phyloP scores from a whole-genome alignment of 176 grass and related monocot genomes.

The Oryza australiensis region DNA sequence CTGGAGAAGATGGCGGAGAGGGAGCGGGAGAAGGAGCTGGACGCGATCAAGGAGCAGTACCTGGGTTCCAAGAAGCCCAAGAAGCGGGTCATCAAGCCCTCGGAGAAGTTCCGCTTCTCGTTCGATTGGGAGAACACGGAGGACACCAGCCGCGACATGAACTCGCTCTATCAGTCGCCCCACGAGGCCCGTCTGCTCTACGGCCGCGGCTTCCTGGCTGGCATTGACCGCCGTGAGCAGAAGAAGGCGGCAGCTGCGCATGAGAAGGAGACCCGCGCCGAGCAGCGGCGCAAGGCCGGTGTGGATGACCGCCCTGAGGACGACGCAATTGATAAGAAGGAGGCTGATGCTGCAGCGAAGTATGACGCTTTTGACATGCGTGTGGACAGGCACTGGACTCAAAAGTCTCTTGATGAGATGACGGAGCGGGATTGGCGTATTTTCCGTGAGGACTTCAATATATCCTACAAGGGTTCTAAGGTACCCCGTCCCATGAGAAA shows the following conservation, averaged over 20 bases:
- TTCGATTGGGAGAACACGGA: slow-evolving; percentile 99
- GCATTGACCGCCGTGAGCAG: slow-evolving; percentile 91
- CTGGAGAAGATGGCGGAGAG: slow-evolving; percentile 80
- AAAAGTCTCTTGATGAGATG: slow-evolving; percentile 91
- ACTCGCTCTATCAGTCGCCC: slow-evolving; percentile 75
- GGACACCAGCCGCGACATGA: slow-evolving; percentile 97
- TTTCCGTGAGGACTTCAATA: slow-evolving; percentile 95
- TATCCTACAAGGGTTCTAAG: slow-evolving; percentile 92
- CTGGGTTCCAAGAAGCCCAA: slow-evolving; percentile 94
- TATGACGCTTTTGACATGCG: slow-evolving; percentile 98
- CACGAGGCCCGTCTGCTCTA: slow-evolving; percentile 85
- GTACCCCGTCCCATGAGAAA: slow-evolving; percentile 86
- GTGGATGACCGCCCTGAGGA: slow-evolving; percentile 81
- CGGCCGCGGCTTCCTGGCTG: slow-evolving; percentile 84
- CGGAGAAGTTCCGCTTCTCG: slow-evolving; percentile 96
- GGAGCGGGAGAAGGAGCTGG: slow-evolving; percentile 88
- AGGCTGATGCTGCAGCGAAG: slow-evolving; percentile 72
- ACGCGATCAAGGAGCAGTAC: slow-evolving; percentile 95
- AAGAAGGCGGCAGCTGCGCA: slow-evolving; percentile 76
- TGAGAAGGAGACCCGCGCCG: slow-evolving; percentile 81
- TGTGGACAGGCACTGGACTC: slow-evolving; percentile 87
- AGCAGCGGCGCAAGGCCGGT: slow-evolving; percentile 78
- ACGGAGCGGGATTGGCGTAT: slow-evolving; percentile 91
- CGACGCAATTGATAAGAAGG: slow-evolving; percentile 51
- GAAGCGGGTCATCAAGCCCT: slow-evolving; percentile 94